Evolutionary conservation across 108 stramenopile genomes (phyloP).

Genomic region (Skeletonema marinoi): DNA sequence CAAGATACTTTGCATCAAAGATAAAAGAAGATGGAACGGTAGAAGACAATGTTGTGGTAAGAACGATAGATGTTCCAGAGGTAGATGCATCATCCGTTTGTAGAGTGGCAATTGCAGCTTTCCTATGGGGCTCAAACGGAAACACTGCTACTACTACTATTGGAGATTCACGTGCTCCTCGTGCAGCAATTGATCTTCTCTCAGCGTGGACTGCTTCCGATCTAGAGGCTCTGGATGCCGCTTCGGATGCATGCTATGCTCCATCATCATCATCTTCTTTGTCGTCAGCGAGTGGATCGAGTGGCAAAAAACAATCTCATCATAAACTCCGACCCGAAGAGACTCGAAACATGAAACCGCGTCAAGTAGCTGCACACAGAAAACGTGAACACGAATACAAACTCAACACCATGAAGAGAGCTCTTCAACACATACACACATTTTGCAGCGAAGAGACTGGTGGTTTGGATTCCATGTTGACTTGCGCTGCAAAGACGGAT

Average conservation of each 20-base stretch:
- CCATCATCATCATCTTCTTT: slow-evolving; percentile 11
- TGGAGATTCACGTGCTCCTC: slow-evolving; percentile 38
- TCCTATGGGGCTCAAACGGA: slow-evolving; percentile 18
- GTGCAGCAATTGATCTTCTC: slow-evolving; percentile 76
- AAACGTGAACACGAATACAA: slow-evolving; percentile 56
- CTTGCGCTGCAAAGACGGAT: slow-evolving; percentile 36
- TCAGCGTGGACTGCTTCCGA: slow-evolving; percentile 78
- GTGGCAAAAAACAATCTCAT: slow-evolving; percentile 17
- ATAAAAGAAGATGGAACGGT: slow-evolving; percentile 46
- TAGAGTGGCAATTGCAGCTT: slow-evolving; percentile 48
- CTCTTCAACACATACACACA: slow-evolving; percentile 45
- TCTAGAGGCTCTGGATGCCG: slow-evolving; percentile 58
- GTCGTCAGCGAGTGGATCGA: not conserved
- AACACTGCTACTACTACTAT: not conserved
- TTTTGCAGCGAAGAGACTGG: slow-evolving; percentile 52
- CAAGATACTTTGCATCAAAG: slow-evolving; percentile 28
- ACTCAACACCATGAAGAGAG: slow-evolving; percentile 59
- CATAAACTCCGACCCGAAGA: slow-evolving; percentile 45
- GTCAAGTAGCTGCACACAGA: slow-evolving; percentile 65
- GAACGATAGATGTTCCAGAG: slow-evolving; percentile 27
- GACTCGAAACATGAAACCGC: slow-evolving; percentile 65
- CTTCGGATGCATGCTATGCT: slow-evolving; percentile 52
- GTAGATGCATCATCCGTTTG: slow-evolving; percentile 44
- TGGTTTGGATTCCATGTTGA: slow-evolving; percentile 64
- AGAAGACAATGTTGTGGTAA: slow-evolving; percentile 7